Evolutionary conservation across 805 yeast genomes (phyloP).

Genomic region (Barnettozyma californica): DNA sequence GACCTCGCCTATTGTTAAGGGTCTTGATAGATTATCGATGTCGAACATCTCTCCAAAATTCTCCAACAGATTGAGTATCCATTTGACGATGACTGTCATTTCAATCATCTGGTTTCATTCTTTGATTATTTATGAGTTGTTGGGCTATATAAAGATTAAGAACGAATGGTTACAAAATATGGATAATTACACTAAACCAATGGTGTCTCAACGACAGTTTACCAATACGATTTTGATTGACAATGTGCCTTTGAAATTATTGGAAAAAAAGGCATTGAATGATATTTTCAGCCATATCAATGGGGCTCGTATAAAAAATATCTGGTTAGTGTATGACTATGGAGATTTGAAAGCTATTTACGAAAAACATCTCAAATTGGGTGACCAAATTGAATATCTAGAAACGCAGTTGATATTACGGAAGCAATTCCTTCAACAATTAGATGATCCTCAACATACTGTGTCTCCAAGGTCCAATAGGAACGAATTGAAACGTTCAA

Average conservation of each 20-base stretch:
- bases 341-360: slow-evolving; percentile 31
- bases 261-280: slow-evolving; percentile 19
- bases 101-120: slow-evolving; percentile 53
- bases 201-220: slow-evolving; percentile 14
- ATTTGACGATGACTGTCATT: slow-evolving; percentile 52
- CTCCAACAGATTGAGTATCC: slow-evolving; percentile 49
- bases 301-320: slow-evolving; percentile 46
- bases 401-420: slow-evolving; percentile 31
- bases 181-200: slow-evolving; percentile 20
- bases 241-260: slow-evolving; percentile 36
- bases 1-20: slow-evolving; percentile 27
- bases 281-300: slow-evolving; percentile 23
- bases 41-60: slow-evolving; percentile 58
- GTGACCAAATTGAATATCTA: slow-evolving; percentile 34
- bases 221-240: slow-evolving; percentile 37
- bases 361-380: slow-evolving; percentile 24
- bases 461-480: neutral
- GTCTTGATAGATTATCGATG: slow-evolving; percentile 66
- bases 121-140: slow-evolving; percentile 52
- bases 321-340: slow-evolving; percentile 56
- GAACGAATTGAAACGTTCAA: neutral
- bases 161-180: slow-evolving; percentile 33
- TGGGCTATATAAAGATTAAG: slow-evolving; percentile 42
- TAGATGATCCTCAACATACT: neutral
- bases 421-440: slow-evolving; percentile 7